A percentile compares a stretch with the other conserved stretches of the same genome.
Conservation (phyloP, 2,329 filamentous ascomycete genomes). For the Thermothelomyces thermophilus region DNA sequence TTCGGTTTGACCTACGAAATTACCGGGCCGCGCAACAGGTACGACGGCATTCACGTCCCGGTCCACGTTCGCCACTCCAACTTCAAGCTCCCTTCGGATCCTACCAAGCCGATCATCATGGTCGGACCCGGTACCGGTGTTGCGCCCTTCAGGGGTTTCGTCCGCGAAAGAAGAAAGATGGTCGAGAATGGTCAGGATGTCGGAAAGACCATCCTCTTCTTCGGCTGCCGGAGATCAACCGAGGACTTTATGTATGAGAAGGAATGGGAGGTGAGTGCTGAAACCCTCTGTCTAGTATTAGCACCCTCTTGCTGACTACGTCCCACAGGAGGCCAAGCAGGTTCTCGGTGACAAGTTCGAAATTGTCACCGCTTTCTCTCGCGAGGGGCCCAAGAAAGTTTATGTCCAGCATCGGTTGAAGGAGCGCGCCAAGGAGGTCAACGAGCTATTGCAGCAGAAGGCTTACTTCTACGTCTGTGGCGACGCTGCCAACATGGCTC, state of each 20-base stretch:
- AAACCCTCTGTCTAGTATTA: not conserved
- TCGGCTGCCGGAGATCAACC: constrained; percentile 78
- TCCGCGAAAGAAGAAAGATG: constrained; percentile 85
- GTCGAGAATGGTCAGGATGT: constrained; percentile 74
- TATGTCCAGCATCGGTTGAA: constrained; percentile 93
- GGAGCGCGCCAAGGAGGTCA: constrained; percentile 76
- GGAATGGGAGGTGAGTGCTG: constrained; percentile 77
- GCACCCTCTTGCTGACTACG: constrained; percentile 1
- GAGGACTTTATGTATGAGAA: constrained; percentile 91
- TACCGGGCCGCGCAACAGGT: constrained; percentile 88
- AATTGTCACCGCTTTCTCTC: constrained; percentile 91
- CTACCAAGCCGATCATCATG: constrained; percentile 90
- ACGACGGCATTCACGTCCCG: constrained; percentile 89
- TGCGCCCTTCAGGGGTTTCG: constrained; percentile 89
- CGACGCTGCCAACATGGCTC: constrained; percentile 94
- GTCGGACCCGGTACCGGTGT: constrained; percentile 94
- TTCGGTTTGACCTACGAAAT: constrained; percentile 84
- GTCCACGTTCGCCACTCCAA: constrained; percentile 97
- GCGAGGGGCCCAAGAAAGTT: constrained; percentile 78
- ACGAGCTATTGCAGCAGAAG: constrained; percentile 76
- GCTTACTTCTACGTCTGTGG: constrained; percentile 98
- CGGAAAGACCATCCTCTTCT: constrained; percentile 86
- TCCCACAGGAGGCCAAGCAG: constrained; percentile 67
- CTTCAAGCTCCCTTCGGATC: constrained; percentile 97
- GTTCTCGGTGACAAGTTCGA: constrained; percentile 83